Conservation (phyloP, 176 grass and related monocot genomes). For the Lolium rigidum region DNA sequence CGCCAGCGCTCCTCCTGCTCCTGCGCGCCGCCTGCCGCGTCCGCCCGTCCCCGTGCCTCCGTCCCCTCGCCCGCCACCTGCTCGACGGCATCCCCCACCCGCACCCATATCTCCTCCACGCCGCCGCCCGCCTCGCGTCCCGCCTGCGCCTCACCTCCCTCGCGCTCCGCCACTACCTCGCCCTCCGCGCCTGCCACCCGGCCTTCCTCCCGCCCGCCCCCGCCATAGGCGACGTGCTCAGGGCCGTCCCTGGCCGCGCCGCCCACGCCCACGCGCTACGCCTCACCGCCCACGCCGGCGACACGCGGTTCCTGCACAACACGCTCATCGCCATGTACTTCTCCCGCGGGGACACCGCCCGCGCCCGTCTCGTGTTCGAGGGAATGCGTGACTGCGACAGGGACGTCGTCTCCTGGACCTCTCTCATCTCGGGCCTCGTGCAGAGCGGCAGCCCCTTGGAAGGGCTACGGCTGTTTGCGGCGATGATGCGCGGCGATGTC, state of each 20-base stretch:
- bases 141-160: conserved; percentile 28
- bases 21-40: conserved; percentile 42
- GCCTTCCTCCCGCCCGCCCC: conserved; percentile 38
- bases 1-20: conserved; percentile 30
- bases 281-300: conserved; percentile 23
- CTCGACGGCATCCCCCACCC: conserved; percentile 24
- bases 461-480: conserved; percentile 44
- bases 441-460: conserved; percentile 54
- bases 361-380: conserved; percentile 48
- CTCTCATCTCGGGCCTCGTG: conserved; percentile 58
- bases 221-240: conserved; percentile 60
- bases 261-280: conserved; percentile 60
- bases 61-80: conserved; percentile 42
- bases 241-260: conserved; percentile 40
- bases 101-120: conserved; percentile 34
- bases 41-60: conserved; percentile 30
- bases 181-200: conserved; percentile 34
- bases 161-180: conserved; percentile 37
- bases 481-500: conserved; percentile 48
- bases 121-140: conserved; percentile 39
- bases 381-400: conserved; percentile 46
- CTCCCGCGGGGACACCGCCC: conserved; percentile 31
- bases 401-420: conserved; percentile 78
- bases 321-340: conserved; percentile 60
- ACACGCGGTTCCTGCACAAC: conserved; percentile 60